Percentiles rank a stretch among this genome's conserved stretches.
Conservation (phyloP, 345 rosid species). For the Nasturtium officinale region DNA sequence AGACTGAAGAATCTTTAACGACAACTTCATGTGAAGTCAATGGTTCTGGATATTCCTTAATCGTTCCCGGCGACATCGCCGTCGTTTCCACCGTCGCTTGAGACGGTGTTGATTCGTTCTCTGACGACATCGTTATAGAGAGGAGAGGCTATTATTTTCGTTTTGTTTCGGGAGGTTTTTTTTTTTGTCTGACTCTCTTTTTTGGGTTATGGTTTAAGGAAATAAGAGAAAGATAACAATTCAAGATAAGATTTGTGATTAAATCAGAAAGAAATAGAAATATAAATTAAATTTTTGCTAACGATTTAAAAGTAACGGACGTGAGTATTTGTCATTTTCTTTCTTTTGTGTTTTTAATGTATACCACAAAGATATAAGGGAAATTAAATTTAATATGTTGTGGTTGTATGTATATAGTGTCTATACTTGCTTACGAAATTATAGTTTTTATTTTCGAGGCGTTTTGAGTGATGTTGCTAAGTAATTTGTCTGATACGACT, state of each 20-base stretch:
- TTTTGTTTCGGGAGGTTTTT: neutral
- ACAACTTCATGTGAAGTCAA: slow-evolving; percentile 63
- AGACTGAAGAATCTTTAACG: slow-evolving; percentile 51
- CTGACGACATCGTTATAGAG: slow-evolving; percentile 48
- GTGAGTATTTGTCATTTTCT: slow-evolving; percentile 67
- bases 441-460: slow-evolving; percentile 41
- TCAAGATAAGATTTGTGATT: slow-evolving; percentile 48
- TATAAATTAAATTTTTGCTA: slow-evolving; percentile 38
- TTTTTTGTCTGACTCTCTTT: slow-evolving; percentile 27
- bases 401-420: neutral
- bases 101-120: slow-evolving; percentile 41
- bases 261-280: slow-evolving; percentile 43
- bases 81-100: slow-evolving; percentile 46
- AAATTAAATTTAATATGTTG: neutral
- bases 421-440: slow-evolving; percentile 14
- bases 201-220: slow-evolving; percentile 44
- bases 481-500: slow-evolving; percentile 40
- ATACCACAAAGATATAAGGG: slow-evolving; percentile 31
- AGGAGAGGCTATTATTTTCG: neutral
- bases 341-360: slow-evolving; percentile 27
- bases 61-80: slow-evolving; percentile 31
- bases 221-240: slow-evolving; percentile 36
- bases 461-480: slow-evolving; percentile 39
- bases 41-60: slow-evolving; percentile 65
- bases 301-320: slow-evolving; percentile 66